Conservation (phyloP, 164 flowering plant species). For the Macadamia integrifolia region DNA sequence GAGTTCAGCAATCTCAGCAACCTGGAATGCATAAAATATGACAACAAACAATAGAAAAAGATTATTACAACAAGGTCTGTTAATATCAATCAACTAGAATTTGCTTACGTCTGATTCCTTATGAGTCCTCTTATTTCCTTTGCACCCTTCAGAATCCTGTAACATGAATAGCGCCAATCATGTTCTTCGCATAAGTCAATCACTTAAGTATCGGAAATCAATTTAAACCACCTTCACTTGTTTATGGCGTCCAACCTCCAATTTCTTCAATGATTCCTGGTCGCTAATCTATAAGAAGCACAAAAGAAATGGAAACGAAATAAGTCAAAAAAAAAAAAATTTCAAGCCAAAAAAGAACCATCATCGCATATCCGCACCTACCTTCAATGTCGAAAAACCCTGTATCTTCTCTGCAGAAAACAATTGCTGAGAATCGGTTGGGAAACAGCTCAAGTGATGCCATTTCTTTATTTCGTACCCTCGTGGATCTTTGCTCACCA, state of each 20-base stretch:
- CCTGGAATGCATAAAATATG: slow-evolving; percentile 14
- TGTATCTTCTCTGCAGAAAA: slow-evolving; percentile 39
- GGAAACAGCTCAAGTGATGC: slow-evolving; percentile 73
- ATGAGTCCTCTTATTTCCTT: slow-evolving; percentile 3
- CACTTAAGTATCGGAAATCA: background rate
- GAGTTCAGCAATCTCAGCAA: slow-evolving; percentile 13
- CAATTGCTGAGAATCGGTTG: slow-evolving; percentile 25
- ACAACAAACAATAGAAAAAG: background rate
- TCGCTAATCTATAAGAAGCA: slow-evolving; percentile 40
- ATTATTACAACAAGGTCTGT: background rate
- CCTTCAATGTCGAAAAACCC: slow-evolving; percentile 68
- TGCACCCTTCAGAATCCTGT: slow-evolving; percentile 4
- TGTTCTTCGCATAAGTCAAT: background rate
- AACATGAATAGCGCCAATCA: background rate
- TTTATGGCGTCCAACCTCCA: slow-evolving; percentile 18
- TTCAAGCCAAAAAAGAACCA: slow-evolving; percentile 3
- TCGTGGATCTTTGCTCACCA: slow-evolving; percentile 42
- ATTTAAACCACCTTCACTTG: slow-evolving; percentile 17
- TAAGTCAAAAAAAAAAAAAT: background rate
- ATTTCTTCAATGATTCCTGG: slow-evolving; percentile 47
- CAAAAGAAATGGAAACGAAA: background rate
- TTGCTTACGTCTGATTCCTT: slow-evolving; percentile 2
- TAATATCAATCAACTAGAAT: background rate
- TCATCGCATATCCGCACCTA: slow-evolving; percentile 10
- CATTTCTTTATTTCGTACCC: slow-evolving; percentile 71